phyloP scores from a whole-genome alignment of 176 grass and related monocot species.

The Microstegium vimineum region DNA sequence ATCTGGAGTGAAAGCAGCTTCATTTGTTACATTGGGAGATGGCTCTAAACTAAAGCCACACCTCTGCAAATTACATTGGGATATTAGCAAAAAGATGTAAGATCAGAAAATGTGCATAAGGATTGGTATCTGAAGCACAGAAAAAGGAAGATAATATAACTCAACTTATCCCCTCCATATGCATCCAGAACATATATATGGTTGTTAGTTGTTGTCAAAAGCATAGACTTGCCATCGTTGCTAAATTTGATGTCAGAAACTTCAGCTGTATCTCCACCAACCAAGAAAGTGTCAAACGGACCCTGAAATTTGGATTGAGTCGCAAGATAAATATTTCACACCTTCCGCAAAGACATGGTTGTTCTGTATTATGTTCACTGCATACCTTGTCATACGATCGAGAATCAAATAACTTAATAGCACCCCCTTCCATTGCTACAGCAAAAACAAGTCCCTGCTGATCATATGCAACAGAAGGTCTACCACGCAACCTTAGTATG shows the following conservation, averaged over 20 bases:
- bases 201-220: slow-evolving; percentile 96
- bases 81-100: slow-evolving; percentile 3
- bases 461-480: slow-evolving; percentile 98
- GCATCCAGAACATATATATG: slow-evolving; percentile 99
- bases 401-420: slow-evolving; percentile 98
- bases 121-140: neutral
- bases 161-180: slow-evolving; percentile 90
- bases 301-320: slow-evolving; percentile 52
- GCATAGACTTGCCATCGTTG: slow-evolving; percentile 95
- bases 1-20: slow-evolving; percentile 97
- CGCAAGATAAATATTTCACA: slow-evolving; percentile 11
- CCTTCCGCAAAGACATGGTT: neutral
- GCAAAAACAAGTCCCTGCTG: slow-evolving; percentile 99
- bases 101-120: slow-evolving; percentile 12
- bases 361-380: slow-evolving; percentile 11
- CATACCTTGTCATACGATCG: slow-evolving; percentile 92
- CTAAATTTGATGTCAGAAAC: slow-evolving; percentile 99
- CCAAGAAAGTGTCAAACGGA: slow-evolving; percentile 94
- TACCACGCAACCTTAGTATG: slow-evolving; percentile 74
- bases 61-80: slow-evolving; percentile 44
- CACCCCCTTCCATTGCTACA: slow-evolving; percentile 92
- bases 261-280: slow-evolving; percentile 93
- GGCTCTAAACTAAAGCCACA: slow-evolving; percentile 97
- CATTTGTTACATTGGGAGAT: slow-evolving; percentile 77
- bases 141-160: neutral